Evolutionary conservation across 371 early-diverging fungal species (phyloP).

Genomic region (Mortierella sp.): DNA sequence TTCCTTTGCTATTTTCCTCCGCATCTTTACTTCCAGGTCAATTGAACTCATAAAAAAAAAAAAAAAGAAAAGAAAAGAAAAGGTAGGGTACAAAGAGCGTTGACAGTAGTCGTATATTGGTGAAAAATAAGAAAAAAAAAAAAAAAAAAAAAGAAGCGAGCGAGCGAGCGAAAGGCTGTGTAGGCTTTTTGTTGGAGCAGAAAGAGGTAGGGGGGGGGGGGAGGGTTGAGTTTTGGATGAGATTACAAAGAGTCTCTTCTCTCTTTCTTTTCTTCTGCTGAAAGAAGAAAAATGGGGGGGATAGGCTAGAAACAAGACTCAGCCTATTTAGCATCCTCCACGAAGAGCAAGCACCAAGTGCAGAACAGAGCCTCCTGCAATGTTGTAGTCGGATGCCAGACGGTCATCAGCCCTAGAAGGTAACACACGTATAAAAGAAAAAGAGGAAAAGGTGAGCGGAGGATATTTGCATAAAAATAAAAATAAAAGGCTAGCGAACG

Average conservation of each 20-base stretch:
- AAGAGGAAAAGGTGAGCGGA: background rate
- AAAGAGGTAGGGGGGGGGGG: background rate
- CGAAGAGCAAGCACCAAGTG: conserved; percentile 98
- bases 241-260: no score
- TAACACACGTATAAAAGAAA: conserved; percentile 6
- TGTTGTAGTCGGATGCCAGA: conserved; percentile 78
- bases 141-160: background rate
- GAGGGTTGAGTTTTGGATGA: no score
- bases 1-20: no score
- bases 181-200: background rate
- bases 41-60: no score
- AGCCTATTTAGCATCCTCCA: conserved; percentile 88
- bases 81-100: no score
- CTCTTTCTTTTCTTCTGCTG: no score
- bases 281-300: no score
- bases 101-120: no score
- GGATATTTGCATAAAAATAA: background rate
- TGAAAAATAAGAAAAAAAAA: background rate
- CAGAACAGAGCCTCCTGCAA: conserved; percentile 91
- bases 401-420: conserved; percentile 86
- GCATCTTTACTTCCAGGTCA: no score
- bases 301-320: no score
- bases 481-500: conserved; percentile 10
- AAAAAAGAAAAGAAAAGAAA: no score
- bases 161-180: no score